These are phyloP conservation scores for Colletotrichum brevisporum DNA, from an alignment of 2,329 filamentous ascomycete species.

Conservation along the genomic window DNA sequence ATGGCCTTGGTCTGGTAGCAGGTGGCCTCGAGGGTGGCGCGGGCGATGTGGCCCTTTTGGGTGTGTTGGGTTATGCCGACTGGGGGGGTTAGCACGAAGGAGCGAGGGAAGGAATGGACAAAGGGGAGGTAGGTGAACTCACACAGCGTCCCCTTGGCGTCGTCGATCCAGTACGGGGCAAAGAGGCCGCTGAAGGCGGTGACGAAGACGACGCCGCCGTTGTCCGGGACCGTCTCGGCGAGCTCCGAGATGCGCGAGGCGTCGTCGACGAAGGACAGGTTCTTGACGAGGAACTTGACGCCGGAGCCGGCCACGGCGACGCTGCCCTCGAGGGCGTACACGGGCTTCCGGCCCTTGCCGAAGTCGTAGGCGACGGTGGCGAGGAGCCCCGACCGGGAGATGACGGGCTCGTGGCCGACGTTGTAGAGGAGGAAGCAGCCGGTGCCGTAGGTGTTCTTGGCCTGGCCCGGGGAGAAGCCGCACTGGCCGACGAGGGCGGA, in stretches of 20 bases:
- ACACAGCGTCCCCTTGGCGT: conserved; percentile 89
- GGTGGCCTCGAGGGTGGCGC: conserved; percentile 90
- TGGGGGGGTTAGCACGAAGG: conserved; percentile 46
- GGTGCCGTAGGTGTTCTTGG: conserved; percentile 93
- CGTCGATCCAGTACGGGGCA: conserved; percentile 95
- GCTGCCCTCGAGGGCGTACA: conserved; percentile 87
- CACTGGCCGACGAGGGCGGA: conserved; percentile 88
- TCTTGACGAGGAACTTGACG: conserved; percentile 80
- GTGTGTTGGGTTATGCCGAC: conserved; percentile 90
- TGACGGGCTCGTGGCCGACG: conserved; percentile 86
- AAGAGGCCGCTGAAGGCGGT: conserved; percentile 93
- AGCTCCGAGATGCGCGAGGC: conserved; percentile 65
- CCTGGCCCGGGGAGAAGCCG: conserved; percentile 84
- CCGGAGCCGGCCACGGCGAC: conserved; percentile 86
- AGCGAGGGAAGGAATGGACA: background rate
- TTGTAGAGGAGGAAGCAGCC: conserved; percentile 93
- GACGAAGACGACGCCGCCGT: conserved; percentile 87
- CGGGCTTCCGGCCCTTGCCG: conserved; percentile 69
- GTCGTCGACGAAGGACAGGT: conserved; percentile 71
- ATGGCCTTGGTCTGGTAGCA: conserved; percentile 96
- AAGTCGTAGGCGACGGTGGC: conserved; percentile 92
- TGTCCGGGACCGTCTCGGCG: conserved; percentile 73
- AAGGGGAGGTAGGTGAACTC: no score
- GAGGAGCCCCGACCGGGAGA: conserved; percentile 85
- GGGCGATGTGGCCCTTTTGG: conserved; percentile 86